Evolutionary conservation across 2,329 filamentous ascomycete genomes (phyloP).

Genomic region (Xylariaceae sp.): DNA sequence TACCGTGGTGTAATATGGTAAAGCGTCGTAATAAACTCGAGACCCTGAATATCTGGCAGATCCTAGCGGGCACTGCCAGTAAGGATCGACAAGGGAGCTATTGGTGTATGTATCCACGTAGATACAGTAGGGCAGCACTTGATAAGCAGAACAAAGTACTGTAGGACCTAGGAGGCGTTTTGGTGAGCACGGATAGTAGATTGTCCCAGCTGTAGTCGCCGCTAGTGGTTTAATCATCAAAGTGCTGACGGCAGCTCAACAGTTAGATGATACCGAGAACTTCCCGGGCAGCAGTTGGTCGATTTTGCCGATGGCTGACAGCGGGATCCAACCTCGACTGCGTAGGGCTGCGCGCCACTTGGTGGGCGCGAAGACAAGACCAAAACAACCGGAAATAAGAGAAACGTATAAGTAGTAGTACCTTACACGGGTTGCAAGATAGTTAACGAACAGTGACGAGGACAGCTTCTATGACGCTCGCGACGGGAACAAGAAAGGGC

Average conservation of each 20-base stretch:
- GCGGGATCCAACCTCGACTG: constrained; percentile 8
- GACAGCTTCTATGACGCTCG: constrained; percentile 3
- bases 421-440: no score
- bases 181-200: no score
- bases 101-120: constrained; percentile 12
- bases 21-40: constrained; percentile 1
- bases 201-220: no score
- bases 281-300: constrained; percentile 1
- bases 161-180: constrained; percentile 14
- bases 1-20: no score
- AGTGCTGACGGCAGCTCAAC: constrained; percentile 6
- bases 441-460: no score
- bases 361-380: not conserved
- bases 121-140: constrained; percentile 11
- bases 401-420: no score
- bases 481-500: not conserved
- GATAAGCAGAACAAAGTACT: constrained; percentile 15
- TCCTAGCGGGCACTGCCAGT: constrained; percentile 18
- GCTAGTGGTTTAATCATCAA: not conserved
- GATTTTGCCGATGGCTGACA: constrained; percentile 14
- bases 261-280: constrained; percentile 9
- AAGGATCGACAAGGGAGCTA: constrained; percentile 20
- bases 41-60: constrained; percentile 22
- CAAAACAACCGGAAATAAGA: no score
- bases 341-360: constrained; percentile 11